These are phyloP conservation scores for Tetratostichococcus sp. DNA, from an alignment of 139 green algal species.

Conservation along the genomic window DNA sequence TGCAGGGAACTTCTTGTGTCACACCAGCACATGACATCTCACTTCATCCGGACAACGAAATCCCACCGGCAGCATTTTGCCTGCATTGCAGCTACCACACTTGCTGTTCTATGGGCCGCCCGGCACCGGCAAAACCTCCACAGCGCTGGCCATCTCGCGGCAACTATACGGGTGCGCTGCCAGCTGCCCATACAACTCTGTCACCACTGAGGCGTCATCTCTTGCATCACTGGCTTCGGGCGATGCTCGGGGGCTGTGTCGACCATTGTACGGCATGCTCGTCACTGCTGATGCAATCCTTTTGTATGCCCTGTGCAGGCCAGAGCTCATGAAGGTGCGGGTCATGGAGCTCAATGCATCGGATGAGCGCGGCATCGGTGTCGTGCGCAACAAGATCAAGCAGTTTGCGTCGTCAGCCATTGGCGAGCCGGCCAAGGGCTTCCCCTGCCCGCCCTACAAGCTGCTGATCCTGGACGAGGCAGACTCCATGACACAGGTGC, in stretches of 20 bases:
- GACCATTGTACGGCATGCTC: no score
- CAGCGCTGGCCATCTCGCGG: constrained; percentile 87
- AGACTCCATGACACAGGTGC: constrained; percentile 91
- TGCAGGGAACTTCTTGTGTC: no score
- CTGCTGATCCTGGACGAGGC: constrained; percentile 97
- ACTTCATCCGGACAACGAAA: no score
- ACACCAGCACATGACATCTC: no score
- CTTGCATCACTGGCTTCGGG: no score
- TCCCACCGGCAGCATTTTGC: no score
- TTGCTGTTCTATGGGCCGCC: constrained; percentile 97
- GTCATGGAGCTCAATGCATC: constrained; percentile 96
- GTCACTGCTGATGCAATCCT: background rate
- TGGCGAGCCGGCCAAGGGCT: constrained; percentile 59
- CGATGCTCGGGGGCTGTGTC: no score
- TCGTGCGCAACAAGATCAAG: constrained; percentile 89
- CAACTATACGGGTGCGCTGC: constrained; percentile 77
- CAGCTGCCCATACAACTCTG: background rate
- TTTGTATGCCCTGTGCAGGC: constrained; percentile 37
- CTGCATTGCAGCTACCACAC: constrained; percentile 77
- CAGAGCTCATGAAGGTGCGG: constrained; percentile 45
- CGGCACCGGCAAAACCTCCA: constrained; percentile 97
- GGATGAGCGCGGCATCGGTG: constrained; percentile 72
- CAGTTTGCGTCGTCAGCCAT: constrained; percentile 80
- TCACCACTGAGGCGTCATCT: no score
- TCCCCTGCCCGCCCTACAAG: constrained; percentile 93